phyloP scores from a whole-genome alignment of 2,329 filamentous ascomycete species.

The Colletotrichum sp. region DNA sequence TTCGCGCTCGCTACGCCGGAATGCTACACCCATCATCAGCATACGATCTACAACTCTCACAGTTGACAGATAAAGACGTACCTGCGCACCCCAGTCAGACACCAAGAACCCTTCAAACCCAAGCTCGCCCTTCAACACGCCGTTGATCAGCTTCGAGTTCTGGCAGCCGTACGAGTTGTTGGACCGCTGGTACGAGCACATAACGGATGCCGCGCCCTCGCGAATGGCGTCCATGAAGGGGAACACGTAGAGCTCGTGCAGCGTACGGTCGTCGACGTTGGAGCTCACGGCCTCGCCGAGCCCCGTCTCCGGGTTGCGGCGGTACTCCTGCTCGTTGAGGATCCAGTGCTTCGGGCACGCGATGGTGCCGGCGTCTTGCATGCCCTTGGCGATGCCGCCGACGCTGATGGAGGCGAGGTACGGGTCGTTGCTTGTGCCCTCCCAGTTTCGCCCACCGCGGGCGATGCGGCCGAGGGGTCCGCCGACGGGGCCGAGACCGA shows the following conservation, averaged over 20 bases:
- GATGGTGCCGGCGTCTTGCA: constrained; percentile 49
- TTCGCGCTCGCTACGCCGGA: constrained; percentile 54
- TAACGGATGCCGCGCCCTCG: constrained; percentile 68
- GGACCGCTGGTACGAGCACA: constrained; percentile 79
- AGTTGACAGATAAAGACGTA: constrained; percentile 64
- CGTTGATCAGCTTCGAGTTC: constrained; percentile 64
- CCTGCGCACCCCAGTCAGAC: constrained; percentile 80
- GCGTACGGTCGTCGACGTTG: constrained; percentile 67
- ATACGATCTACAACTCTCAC: background rate
- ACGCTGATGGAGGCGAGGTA: constrained; percentile 71
- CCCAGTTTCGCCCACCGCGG: constrained; percentile 80
- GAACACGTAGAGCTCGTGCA: constrained; percentile 72
- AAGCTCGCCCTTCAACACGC: constrained; percentile 72
- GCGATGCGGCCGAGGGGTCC: constrained; percentile 78
- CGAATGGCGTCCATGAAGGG: constrained; percentile 73
- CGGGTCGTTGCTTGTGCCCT: constrained; percentile 81
- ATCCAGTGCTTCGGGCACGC: constrained; percentile 62
- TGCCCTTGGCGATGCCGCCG: constrained; percentile 63
- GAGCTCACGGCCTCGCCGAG: constrained; percentile 56
- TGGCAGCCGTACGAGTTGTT: constrained; percentile 73
- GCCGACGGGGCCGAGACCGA: constrained; percentile 59
- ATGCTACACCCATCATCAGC: background rate
- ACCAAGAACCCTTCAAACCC: constrained; percentile 69
- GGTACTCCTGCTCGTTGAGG: constrained; percentile 72
- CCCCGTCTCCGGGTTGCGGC: constrained; percentile 47